Evolutionary conservation across 2,329 filamentous ascomycete species (phyloP).

Genomic region (Phyllachora maydis): DNA sequence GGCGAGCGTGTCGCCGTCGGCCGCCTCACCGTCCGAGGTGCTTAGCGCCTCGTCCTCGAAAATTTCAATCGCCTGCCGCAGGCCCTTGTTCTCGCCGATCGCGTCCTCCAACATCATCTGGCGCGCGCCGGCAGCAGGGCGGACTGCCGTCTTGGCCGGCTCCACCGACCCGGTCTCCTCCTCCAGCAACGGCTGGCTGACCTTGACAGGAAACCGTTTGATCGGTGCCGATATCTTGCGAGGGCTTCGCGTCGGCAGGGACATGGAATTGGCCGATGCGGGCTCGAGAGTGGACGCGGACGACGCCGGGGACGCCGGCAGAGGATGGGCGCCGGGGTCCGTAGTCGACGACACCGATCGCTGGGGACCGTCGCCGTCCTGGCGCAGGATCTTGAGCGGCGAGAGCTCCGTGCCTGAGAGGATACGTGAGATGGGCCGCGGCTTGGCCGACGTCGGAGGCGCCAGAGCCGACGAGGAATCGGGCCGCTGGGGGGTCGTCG

Average conservation of each 20-base stretch:
- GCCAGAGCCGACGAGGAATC: too few species aligned
- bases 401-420: slow-evolving; percentile 35
- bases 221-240: slow-evolving; percentile 25
- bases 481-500: slow-evolving; percentile 23
- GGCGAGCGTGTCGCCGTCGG: slow-evolving; percentile 5
- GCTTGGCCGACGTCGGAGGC: slow-evolving; percentile 20
- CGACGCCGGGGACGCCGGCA: too few species aligned
- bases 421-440: slow-evolving; percentile 28
- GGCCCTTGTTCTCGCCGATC: slow-evolving; percentile 29
- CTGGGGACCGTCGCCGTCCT: slow-evolving; percentile 5
- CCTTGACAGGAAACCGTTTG: slow-evolving; percentile 39
- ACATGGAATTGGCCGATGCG: slow-evolving; percentile 10
- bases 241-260: slow-evolving; percentile 18
- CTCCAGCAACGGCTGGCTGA: too few species aligned
- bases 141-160: slow-evolving; percentile 1
- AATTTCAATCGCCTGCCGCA: slow-evolving; percentile 38
- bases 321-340: too few species aligned
- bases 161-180: slow-evolving; percentile 5
- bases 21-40: too few species aligned
- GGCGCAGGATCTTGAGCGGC: slow-evolving; percentile 30
- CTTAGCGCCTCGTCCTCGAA: slow-evolving; percentile 40
- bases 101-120: slow-evolving; percentile 29
- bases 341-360: slow-evolving; percentile 1
- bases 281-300: slow-evolving; percentile 7
- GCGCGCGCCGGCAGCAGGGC: slow-evolving; percentile 9